Evolutionary conservation across 1,284 basidiomycete genomes (phyloP).

Genomic region (Laetiporus sulphureus): DNA sequence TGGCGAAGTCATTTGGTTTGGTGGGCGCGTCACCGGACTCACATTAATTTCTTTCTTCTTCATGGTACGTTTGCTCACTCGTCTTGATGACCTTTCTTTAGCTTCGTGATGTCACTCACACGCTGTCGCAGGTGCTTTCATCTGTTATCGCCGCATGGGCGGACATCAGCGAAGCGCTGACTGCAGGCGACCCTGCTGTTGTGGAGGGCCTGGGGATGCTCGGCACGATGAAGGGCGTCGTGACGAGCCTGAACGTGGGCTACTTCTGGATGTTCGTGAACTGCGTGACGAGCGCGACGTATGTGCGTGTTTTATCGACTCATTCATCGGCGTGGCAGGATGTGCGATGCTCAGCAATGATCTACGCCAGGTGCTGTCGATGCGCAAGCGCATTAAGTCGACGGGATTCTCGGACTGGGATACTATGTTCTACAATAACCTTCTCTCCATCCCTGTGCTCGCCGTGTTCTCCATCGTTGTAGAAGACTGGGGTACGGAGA

Average conservation of each 20-base stretch:
- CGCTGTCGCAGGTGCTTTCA: conserved; percentile 69
- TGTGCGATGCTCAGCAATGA: too few relatives aligned
- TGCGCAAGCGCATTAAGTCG: conserved; percentile 95
- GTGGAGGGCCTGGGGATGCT: conserved; percentile 33
- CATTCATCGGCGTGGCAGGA: neutral
- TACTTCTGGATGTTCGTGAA: conserved; percentile 98
- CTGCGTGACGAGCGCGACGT: conserved; percentile 87
- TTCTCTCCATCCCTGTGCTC: conserved; percentile 91
- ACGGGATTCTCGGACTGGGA: conserved; percentile 99
- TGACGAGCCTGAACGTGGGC: conserved; percentile 68
- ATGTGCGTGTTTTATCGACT: conserved; percentile 51
- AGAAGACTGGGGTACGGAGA: conserved; percentile 88
- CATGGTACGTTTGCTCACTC: conserved; percentile 69
- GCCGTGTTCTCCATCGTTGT: conserved; percentile 77
- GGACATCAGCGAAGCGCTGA: conserved; percentile 63
- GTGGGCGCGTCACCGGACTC: conserved; percentile 81
- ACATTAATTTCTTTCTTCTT: conserved; percentile 88
- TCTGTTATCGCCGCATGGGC: conserved; percentile 95
- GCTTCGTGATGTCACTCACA: too few relatives aligned
- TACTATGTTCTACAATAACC: conserved; percentile 99
- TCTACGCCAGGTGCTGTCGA: conserved; percentile 82
- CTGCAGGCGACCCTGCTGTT: conserved; percentile 36
- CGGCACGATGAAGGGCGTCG: conserved; percentile 39
- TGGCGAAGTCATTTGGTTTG: conserved; percentile 97
- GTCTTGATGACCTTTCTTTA: too few relatives aligned